Conservation (phyloP, 345 rosid species). For the Pelargonium nanum region DNA sequence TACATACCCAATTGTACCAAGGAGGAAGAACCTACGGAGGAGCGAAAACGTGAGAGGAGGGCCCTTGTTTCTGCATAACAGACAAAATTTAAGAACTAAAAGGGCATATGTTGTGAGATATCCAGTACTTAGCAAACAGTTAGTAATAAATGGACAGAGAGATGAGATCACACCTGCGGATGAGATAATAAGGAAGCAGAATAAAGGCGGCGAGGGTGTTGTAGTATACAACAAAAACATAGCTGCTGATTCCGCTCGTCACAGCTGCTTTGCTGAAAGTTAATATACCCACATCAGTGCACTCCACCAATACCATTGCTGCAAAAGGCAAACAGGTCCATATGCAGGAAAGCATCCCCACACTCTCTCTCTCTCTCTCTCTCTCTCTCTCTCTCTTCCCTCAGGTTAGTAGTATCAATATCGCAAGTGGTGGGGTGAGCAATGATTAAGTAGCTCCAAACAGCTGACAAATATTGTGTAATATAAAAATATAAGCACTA, state of each 20-base stretch:
- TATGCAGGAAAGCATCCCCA: not conserved
- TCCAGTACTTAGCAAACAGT: no score
- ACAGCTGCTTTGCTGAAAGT: not conserved
- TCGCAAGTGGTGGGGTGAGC: not conserved
- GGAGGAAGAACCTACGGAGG: not conserved
- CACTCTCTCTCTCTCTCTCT: no score
- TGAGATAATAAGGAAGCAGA: no score
- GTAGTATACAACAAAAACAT: not conserved
- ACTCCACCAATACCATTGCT: not conserved
- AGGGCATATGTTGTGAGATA: no score
- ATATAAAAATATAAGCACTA: no score
- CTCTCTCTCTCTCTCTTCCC: no score
- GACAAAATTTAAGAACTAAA: no score
- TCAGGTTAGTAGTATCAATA: no score
- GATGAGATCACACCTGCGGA: no score
- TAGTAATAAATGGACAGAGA: no score
- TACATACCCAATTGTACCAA: not conserved
- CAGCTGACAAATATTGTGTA: no score
- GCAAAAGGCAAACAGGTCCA: not conserved
- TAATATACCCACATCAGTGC: not conserved
- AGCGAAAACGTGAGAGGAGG: not conserved
- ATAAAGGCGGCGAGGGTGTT: no score
- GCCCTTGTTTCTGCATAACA: not conserved
- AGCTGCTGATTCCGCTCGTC: not conserved
- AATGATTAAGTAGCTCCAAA: not conserved